Evolutionary conservation across 202 grass and related monocot species (phyloP).

Genomic region (Saccharum hybrid): DNA sequence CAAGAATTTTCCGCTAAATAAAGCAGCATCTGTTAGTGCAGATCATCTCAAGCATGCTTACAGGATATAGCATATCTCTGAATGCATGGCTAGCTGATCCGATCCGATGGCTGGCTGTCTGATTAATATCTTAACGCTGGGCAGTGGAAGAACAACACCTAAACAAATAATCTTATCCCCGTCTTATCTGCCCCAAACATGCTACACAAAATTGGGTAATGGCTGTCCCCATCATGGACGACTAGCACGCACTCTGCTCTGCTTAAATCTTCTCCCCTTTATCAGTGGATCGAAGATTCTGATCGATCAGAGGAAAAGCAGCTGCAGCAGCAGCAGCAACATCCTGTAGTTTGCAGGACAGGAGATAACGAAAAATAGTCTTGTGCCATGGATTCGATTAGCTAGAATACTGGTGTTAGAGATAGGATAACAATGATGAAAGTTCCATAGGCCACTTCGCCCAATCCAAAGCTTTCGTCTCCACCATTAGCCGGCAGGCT

Average conservation of each 20-base stretch:
- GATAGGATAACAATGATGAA: slow-evolving; percentile 61
- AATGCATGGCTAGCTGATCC: slow-evolving; percentile 23
- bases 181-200: slow-evolving; percentile 58
- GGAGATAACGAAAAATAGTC: slow-evolving; percentile 52
- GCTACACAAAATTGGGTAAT: slow-evolving; percentile 48
- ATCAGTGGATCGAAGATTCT: slow-evolving; percentile 56
- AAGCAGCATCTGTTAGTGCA: slow-evolving; percentile 9
- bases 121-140: slow-evolving; percentile 34
- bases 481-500: not conserved
- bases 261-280: slow-evolving; percentile 52
- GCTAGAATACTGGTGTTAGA: slow-evolving; percentile 36
- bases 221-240: slow-evolving; percentile 47
- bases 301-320: slow-evolving; percentile 15
- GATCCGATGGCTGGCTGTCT: slow-evolving; percentile 8
- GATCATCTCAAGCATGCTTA: slow-evolving; percentile 7
- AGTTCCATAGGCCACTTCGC: slow-evolving; percentile 3
- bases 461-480: slow-evolving; percentile 4
- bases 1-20: not conserved
- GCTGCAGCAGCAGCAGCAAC: not conserved
- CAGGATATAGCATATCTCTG: not conserved
- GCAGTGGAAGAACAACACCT: slow-evolving; percentile 39
- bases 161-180: slow-evolving; percentile 60
- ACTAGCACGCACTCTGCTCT: slow-evolving; percentile 46
- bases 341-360: slow-evolving; percentile 39
- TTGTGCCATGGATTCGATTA: slow-evolving; percentile 42